phyloP scores from a whole-genome alignment of 225 moss, liverwort and hornwort species.

The Marchantia polymorpha region DNA sequence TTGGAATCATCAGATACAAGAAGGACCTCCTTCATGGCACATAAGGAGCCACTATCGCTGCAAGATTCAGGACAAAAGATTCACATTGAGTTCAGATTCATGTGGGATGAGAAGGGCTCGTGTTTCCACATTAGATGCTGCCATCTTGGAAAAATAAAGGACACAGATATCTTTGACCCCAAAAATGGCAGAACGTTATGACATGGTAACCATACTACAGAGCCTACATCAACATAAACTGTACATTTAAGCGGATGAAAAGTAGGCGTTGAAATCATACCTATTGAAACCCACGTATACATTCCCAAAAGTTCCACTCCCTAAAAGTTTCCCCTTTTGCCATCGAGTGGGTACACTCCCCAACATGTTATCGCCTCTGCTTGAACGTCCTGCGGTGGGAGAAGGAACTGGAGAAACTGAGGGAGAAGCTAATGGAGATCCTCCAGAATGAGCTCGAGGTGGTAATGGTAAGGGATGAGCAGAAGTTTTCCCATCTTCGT shows the following conservation, averaged over 20 bases:
- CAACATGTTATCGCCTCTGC: constrained; percentile 25
- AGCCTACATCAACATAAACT: background rate
- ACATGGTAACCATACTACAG: background rate
- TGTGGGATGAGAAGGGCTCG: too few species aligned
- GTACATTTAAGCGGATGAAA: background rate
- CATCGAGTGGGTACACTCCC: constrained; percentile 57
- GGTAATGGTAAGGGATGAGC: constrained; percentile 89
- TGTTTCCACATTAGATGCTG: too few species aligned
- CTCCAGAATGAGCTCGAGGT: constrained; percentile 47
- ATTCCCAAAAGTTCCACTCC: constrained; percentile 99
- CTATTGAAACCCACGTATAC: constrained; percentile 97
- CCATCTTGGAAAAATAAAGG: too few species aligned
- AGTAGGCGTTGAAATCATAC: constrained; percentile 35
- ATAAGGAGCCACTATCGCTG: constrained; percentile 92
- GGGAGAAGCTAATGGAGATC: constrained; percentile 38
- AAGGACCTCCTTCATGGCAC: constrained; percentile 99
- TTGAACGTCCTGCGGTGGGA: constrained; percentile 43
- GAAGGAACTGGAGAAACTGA: constrained; percentile 59
- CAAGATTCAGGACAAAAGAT: constrained; percentile 17
- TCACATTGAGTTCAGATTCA: background rate
- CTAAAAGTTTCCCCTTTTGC: constrained; percentile 92
- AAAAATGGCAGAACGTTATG: too few species aligned
- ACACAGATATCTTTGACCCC: too few species aligned
- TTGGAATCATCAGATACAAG: constrained; percentile 96
- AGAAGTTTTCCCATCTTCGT: constrained; percentile 69